These are phyloP conservation scores for Ceratocystis smalleyi DNA, from an alignment of 2,329 filamentous ascomycete species.

Conservation along the genomic window DNA sequence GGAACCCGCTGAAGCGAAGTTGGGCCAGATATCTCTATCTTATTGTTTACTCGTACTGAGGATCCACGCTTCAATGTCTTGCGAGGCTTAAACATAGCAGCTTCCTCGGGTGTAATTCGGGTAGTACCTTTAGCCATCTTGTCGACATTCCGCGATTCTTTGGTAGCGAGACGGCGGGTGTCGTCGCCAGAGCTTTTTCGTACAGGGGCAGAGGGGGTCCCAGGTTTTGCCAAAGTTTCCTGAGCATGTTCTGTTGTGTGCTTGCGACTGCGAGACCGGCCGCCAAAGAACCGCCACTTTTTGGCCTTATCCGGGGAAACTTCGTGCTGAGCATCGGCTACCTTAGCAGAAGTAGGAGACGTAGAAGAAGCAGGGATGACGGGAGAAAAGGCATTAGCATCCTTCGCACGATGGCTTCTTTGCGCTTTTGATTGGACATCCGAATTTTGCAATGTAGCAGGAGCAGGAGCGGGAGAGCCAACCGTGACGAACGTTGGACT, in stretches of 20 bases:
- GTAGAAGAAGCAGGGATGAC: not conserved
- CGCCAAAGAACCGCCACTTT: conserved; percentile 18
- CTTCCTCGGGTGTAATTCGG: conserved; percentile 9
- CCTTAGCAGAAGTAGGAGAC: not conserved
- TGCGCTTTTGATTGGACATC: not conserved
- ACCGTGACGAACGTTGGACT: conserved; percentile 34
- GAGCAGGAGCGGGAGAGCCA: not conserved
- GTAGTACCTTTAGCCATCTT: not conserved
- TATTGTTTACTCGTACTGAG: conserved; percentile 1
- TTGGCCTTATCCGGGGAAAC: conserved; percentile 12
- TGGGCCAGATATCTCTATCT: conserved; percentile 6
- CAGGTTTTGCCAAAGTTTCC: not conserved
- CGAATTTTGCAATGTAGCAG: not conserved
- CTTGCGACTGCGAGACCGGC: conserved; percentile 13
- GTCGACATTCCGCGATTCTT: not conserved
- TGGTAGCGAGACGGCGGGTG: not conserved
- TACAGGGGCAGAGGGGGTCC: not conserved
- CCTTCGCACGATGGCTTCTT: not conserved
- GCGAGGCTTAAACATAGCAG: conserved; percentile 15
- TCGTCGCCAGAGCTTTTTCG: conserved; percentile 7
- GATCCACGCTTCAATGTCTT: conserved; percentile 3
- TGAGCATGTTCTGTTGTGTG: not conserved
- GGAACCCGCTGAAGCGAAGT: conserved; percentile 2
- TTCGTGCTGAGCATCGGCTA: not conserved
- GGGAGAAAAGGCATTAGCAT: not conserved